Conservation (phyloP, 2,329 filamentous ascomycete genomes). For the Septoria petroselini region DNA sequence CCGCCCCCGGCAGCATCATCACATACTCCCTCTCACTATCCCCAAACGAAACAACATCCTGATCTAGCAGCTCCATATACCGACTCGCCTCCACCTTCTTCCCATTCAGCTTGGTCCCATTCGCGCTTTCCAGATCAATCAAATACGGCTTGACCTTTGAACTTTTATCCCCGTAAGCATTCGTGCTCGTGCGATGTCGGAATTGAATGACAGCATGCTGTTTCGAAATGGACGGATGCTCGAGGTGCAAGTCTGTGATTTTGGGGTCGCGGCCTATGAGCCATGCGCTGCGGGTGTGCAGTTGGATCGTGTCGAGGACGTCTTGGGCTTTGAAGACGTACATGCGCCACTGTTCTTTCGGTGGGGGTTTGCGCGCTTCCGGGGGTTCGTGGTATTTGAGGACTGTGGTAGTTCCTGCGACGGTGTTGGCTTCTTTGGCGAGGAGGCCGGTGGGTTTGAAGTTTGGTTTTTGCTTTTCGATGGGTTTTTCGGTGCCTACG, state of each 20-base stretch:
- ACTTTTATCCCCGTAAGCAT: slow-evolving; percentile 81
- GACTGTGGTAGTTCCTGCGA: slow-evolving; percentile 70
- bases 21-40: slow-evolving; percentile 90
- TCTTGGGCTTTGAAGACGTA: slow-evolving; percentile 85
- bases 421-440: slow-evolving; percentile 82
- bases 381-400: slow-evolving; percentile 95
- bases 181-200: slow-evolving; percentile 74
- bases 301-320: slow-evolving; percentile 75
- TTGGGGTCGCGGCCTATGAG: slow-evolving; percentile 75
- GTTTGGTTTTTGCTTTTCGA: slow-evolving; percentile 82
- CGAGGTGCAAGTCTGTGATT: slow-evolving; percentile 78
- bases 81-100: slow-evolving; percentile 69
- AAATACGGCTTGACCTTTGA: slow-evolving; percentile 74
- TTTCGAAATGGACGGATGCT: slow-evolving; percentile 90
- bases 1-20: slow-evolving; percentile 66
- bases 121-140: slow-evolving; percentile 89
- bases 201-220: slow-evolving; percentile 97
- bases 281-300: slow-evolving; percentile 81
- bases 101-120: slow-evolving; percentile 81
- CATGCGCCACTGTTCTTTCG: slow-evolving; percentile 77
- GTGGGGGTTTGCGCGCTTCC: slow-evolving; percentile 82
- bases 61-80: slow-evolving; percentile 82
- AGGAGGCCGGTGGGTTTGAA: slow-evolving; percentile 75
- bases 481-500: slow-evolving; percentile 35
- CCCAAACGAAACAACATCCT: slow-evolving; percentile 86